phyloP scores from a whole-genome alignment of 23 red algal genomes.

The Gracilaria caudata region DNA sequence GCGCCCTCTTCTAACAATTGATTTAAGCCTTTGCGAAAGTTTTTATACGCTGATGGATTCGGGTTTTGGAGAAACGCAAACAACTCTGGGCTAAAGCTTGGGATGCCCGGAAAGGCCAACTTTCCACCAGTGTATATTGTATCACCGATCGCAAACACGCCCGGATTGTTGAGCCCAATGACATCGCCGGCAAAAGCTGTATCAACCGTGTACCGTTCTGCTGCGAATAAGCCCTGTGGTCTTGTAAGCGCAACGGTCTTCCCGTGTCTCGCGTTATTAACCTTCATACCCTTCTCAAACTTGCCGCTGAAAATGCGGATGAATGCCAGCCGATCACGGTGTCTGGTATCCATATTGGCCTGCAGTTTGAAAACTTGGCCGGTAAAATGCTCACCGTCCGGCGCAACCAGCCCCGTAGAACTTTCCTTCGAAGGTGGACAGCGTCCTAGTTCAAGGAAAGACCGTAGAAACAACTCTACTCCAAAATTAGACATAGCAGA shows the following conservation, averaged over 20 bases:
- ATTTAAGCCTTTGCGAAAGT: slow-evolving; percentile 81
- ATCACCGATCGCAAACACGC: slow-evolving; percentile 84
- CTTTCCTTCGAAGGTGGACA: slow-evolving; percentile 63
- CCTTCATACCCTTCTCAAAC: slow-evolving; percentile 86
- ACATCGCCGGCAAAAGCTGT: slow-evolving; percentile 88
- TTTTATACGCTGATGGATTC: slow-evolving; percentile 80
- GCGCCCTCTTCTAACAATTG: slow-evolving; percentile 88
- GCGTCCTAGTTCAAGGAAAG: slow-evolving; percentile 73
- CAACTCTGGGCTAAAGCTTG: slow-evolving; percentile 76
- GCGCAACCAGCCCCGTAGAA: slow-evolving; percentile 46
- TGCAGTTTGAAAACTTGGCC: slow-evolving; percentile 86
- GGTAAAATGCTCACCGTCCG: slow-evolving; percentile 51
- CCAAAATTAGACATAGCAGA: slow-evolving; percentile 88
- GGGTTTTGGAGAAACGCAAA: slow-evolving; percentile 85
- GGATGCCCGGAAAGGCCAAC: slow-evolving; percentile 76
- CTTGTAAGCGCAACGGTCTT: slow-evolving; percentile 78
- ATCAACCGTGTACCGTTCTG: slow-evolving; percentile 79
- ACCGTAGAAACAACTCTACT: slow-evolving; percentile 75
- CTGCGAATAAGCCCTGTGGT: slow-evolving; percentile 78
- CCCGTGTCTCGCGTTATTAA: slow-evolving; percentile 65
- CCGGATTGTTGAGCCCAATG: slow-evolving; percentile 81
- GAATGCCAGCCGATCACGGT: slow-evolving; percentile 86
- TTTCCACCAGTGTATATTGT: slow-evolving; percentile 54
- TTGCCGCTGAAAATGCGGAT: slow-evolving; percentile 71
- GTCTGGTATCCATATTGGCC: slow-evolving; percentile 88